phyloP scores from a whole-genome alignment of 2,329 filamentous ascomycete genomes.

The Dissoconium aciculare region DNA sequence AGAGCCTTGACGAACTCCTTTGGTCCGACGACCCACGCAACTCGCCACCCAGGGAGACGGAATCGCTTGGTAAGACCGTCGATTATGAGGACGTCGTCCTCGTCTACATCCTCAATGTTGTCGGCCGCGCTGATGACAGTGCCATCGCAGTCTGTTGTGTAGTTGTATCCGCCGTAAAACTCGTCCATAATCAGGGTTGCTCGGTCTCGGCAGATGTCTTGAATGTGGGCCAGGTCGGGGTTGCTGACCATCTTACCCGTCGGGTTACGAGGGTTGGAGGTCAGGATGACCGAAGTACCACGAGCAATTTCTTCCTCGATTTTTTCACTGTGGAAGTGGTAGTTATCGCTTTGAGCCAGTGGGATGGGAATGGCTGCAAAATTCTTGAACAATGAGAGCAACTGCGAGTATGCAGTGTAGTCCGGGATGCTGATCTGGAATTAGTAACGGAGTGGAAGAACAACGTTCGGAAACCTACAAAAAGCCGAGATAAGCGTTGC shows the following conservation, averaged over 20 bases:
- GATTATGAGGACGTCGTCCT: slow-evolving; percentile 74
- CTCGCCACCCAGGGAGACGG: slow-evolving; percentile 87
- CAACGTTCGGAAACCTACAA: slow-evolving; percentile 31
- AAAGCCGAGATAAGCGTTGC: slow-evolving; percentile 72
- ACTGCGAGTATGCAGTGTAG: slow-evolving; percentile 96
- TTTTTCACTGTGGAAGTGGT: slow-evolving; percentile 86
- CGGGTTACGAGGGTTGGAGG: slow-evolving; percentile 89
- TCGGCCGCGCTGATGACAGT: slow-evolving; percentile 76
- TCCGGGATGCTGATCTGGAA: slow-evolving; percentile 29
- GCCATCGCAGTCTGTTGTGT: slow-evolving; percentile 82
- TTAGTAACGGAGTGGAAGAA: slow-evolving; percentile 43
- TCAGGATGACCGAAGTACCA: slow-evolving; percentile 59
- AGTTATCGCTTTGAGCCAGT: slow-evolving; percentile 68
- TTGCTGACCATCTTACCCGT: slow-evolving; percentile 78
- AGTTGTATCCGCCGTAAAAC: slow-evolving; percentile 90
- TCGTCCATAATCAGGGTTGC: slow-evolving; percentile 91
- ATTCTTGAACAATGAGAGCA: slow-evolving; percentile 89
- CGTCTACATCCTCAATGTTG: slow-evolving; percentile 78
- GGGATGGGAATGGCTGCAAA: slow-evolving; percentile 80
- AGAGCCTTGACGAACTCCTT: slow-evolving; percentile 95
- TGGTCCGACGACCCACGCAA: slow-evolving; percentile 78
- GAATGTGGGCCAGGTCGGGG: slow-evolving; percentile 74
- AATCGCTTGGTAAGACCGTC: slow-evolving; percentile 95
- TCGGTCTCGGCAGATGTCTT: slow-evolving; percentile 79
- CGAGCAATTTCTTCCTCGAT: slow-evolving; percentile 50